Percentiles rank a stretch among this genome's conserved stretches.
Conservation (phyloP, 495 filamentous ascomycete species). For the Lepidopterella palustris region DNA sequence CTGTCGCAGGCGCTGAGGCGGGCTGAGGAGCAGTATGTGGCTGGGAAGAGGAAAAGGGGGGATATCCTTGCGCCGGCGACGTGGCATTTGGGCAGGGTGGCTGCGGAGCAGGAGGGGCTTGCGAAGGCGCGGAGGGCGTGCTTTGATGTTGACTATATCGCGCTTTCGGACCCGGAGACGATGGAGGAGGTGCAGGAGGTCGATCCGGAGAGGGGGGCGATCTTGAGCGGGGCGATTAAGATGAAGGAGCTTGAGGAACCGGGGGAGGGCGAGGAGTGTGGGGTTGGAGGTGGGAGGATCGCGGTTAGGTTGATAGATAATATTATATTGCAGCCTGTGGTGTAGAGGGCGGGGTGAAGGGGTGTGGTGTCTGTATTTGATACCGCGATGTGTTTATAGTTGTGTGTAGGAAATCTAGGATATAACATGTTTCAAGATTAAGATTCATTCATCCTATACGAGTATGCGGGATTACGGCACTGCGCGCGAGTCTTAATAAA, state of each 20-base stretch:
- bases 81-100: slow-evolving; percentile 43
- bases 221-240: slow-evolving; percentile 83
- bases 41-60: slow-evolving; percentile 50
- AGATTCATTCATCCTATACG: neutral
- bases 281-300: slow-evolving; percentile 60
- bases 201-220: slow-evolving; percentile 58
- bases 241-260: slow-evolving; percentile 75
- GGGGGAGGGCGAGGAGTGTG: slow-evolving; percentile 58
- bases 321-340: slow-evolving; percentile 50
- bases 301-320: slow-evolving; percentile 93
- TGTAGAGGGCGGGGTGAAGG: neutral
- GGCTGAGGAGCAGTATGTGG: slow-evolving; percentile 60
- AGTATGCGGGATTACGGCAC: neutral
- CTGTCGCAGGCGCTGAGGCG: slow-evolving; percentile 60
- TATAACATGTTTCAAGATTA: neutral
- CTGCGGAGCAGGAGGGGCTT: slow-evolving; percentile 58
- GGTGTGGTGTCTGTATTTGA: neutral
- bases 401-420: too few relatives aligned
- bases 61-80: slow-evolving; percentile 64
- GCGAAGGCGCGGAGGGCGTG: slow-evolving; percentile 54
- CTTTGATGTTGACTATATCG: slow-evolving; percentile 86
- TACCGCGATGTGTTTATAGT: too few relatives aligned
- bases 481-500: slow-evolving; percentile 59
- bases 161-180: slow-evolving; percentile 71
- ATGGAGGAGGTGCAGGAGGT: slow-evolving; percentile 68